Conservation (phyloP, 306 rosid species). For the Glycine tomentella region DNA sequence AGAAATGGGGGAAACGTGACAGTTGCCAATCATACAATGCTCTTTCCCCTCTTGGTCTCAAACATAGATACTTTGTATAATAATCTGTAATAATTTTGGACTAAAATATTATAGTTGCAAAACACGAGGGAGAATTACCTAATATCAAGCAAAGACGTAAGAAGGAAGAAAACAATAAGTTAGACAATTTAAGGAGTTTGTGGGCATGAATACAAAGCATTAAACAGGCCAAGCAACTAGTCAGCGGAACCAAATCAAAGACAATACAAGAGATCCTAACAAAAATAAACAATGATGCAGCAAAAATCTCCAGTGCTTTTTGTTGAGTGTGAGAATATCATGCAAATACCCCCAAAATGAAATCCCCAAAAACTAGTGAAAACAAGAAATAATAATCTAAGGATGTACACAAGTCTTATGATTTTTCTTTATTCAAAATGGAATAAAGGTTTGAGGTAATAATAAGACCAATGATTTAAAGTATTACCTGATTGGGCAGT, state of each 20-base stretch:
- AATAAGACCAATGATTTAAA: constrained; percentile 9
- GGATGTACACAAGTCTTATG: neutral
- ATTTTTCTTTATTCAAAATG: too few species aligned
- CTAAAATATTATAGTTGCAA: constrained; percentile 33
- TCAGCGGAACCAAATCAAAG: constrained; percentile 22
- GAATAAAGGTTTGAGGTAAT: neutral
- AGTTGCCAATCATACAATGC: neutral
- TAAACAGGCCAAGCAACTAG: neutral
- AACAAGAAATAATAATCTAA: constrained; percentile 17
- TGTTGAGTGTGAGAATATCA: neutral
- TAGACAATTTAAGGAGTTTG: neutral
- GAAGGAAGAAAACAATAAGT: neutral
- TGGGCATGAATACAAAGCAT: neutral
- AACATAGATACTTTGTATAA: neutral
- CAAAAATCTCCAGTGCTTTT: neutral
- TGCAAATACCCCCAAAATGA: constrained; percentile 1
- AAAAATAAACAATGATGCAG: neutral
- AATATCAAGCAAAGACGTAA: neutral
- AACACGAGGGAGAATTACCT: neutral
- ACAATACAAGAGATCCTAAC: neutral
- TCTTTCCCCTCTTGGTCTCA: constrained; percentile 18
- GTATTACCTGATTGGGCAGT: constrained; percentile 89
- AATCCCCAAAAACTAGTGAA: constrained; percentile 10
- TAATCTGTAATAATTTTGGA: neutral
- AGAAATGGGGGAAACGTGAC: constrained; percentile 5